Evolutionary conservation across 805 yeast genomes (phyloP).

Genomic region (Clavispora fructus): DNA sequence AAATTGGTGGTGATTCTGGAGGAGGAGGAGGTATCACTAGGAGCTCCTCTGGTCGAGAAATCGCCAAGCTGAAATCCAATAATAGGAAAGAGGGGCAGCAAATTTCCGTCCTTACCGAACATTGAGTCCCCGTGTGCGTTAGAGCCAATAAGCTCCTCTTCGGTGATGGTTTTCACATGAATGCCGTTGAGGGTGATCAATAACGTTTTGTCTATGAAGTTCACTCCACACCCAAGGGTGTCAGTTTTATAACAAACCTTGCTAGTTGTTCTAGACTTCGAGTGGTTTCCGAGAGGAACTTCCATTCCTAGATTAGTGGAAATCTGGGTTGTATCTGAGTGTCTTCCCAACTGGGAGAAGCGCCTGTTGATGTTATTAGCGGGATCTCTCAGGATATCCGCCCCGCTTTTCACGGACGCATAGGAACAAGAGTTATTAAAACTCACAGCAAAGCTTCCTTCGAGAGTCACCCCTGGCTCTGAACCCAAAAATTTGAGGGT

Average conservation of each 20-base stretch:
- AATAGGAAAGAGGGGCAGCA: constrained; percentile 12
- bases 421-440: constrained; percentile 36
- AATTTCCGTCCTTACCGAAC: constrained; percentile 16
- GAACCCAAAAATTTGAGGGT: constrained; percentile 22
- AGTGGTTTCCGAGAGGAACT: constrained; percentile 28
- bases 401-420: constrained; percentile 30
- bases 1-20: constrained; percentile 46
- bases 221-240: constrained; percentile 78
- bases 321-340: constrained; percentile 21
- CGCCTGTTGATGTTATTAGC: constrained; percentile 35
- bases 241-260: constrained; percentile 46
- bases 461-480: constrained; percentile 36
- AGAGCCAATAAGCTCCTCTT: constrained; percentile 9
- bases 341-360: constrained; percentile 26
- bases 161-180: constrained; percentile 10
- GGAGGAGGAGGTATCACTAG: constrained; percentile 6
- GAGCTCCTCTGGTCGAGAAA: background rate
- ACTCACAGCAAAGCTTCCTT: constrained; percentile 37
- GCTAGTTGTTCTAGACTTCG: constrained; percentile 12
- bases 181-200: constrained; percentile 84
- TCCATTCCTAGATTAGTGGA: constrained; percentile 33
- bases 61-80: constrained; percentile 14
- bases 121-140: constrained; percentile 39
- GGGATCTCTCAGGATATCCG: constrained; percentile 24
- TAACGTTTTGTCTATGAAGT: constrained; percentile 55